Base-by-base conservation (phyloP, 352 stramenopile species). In the Pythium volutum region DNA sequence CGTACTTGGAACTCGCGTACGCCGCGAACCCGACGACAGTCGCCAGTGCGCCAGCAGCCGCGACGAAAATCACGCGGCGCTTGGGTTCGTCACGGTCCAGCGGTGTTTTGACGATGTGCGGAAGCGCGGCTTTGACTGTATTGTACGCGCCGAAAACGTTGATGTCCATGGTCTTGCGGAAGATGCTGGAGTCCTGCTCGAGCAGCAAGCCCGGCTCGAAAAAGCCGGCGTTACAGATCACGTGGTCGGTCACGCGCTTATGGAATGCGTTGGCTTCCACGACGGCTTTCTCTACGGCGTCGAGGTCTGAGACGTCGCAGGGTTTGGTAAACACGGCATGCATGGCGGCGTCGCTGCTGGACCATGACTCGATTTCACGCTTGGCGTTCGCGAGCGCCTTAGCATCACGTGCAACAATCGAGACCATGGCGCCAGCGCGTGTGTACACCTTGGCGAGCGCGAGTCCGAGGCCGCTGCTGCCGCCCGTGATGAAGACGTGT, bases 1-100 rank as follows among this genome's bases (percentile, higher is more conserved):
- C 96, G 69, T 84, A 96, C 67, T 98, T 98, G 27, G 84, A 87
- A 1, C 90, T 81, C 51, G 74, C 82, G 71, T 97, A 98, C 2
- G 84, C 76, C 27, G 87, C 82, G 66, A 94, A 98, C 16, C 93
- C 96, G 64, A 92, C 87, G 6, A 97, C 69, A 20, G 71, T 73
- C 26, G 71, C 67, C 48, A 88, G 62, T 29, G 66, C 80, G 29
- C 67, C 66, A 1, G 74, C 79, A 20, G 79, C 81, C 38, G 66
- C 78, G 26, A 88, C 74, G 50, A 93, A 75, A n/a, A 90, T 72
- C 23, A 91, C 58, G 25, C 75, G 67, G 18, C 79, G 77, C 42
- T 54, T 54, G 4, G 67, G 66, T 8, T 75, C 74, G 8, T 27
- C 39, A 18, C 20, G 22, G 8, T 31, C 4, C 15, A 60, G 27